Percentiles rank a stretch among this genome's conserved stretches.
phyloP scores from a whole-genome alignment of 176 grass and related monocot genomes.

The Tuctoria greenei region DNA sequence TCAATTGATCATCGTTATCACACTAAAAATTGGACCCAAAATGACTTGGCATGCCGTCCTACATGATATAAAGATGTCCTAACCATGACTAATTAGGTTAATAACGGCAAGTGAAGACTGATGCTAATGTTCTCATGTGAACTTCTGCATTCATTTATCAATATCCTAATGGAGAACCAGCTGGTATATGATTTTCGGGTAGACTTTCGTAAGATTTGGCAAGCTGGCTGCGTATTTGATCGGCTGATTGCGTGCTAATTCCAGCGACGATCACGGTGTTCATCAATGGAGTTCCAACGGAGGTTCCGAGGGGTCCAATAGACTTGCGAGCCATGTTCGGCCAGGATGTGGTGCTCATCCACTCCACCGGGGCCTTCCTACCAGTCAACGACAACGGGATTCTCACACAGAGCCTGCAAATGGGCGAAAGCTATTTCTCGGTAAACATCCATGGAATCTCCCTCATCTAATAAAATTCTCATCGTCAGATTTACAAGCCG shows the following conservation, averaged over 20 bases:
- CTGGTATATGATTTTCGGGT: neutral
- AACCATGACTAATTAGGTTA: too few species aligned
- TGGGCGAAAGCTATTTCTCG: conserved; percentile 95
- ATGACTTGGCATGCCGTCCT: neutral
- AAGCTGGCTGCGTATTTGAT: conserved; percentile 26
- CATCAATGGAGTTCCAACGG: conserved; percentile 82
- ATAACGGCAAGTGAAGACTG: too few species aligned
- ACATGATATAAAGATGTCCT: too few species aligned
- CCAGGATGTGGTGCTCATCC: conserved; percentile 77
- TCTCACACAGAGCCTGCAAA: conserved; percentile 83
- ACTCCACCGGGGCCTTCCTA: conserved; percentile 69
- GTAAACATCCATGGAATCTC: conserved; percentile 50
- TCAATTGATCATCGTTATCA: neutral
- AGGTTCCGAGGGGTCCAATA: conserved; percentile 76
- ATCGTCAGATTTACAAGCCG: neutral
- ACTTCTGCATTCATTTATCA: too few species aligned
- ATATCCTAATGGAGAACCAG: too few species aligned
- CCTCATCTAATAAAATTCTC: neutral
- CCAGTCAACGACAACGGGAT: conserved; percentile 82
- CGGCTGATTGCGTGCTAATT: conserved; percentile 44
- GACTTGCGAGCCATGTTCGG: conserved; percentile 84
- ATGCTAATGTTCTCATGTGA: too few species aligned
- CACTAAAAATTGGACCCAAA: neutral
- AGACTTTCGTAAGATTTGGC: conserved; percentile 7
- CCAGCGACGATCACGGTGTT: conserved; percentile 94